Evolutionary conservation across 805 yeast genomes (phyloP).

Genomic region (Priceomyces melissophilus): DNA sequence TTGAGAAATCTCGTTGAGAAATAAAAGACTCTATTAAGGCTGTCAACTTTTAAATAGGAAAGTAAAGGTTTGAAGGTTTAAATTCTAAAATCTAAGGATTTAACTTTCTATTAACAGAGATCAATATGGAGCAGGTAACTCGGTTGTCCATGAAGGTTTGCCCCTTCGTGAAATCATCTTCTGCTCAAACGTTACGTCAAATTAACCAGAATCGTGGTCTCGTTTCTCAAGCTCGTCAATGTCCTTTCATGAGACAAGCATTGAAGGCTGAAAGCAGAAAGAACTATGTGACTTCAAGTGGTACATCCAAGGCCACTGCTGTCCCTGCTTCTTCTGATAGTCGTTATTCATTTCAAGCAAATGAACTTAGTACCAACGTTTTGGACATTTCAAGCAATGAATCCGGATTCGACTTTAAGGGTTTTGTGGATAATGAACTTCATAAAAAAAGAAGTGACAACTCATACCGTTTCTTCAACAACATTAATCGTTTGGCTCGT

Average conservation of each 20-base stretch:
- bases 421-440: constrained; percentile 64
- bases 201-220: constrained; percentile 47
- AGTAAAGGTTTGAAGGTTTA: too few species aligned
- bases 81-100: too few species aligned
- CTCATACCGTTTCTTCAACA: constrained; percentile 94
- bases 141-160: constrained; percentile 76
- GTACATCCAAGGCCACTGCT: constrained; percentile 44
- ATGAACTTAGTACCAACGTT: constrained; percentile 17
- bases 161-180: constrained; percentile 71
- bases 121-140: constrained; percentile 70
- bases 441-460: constrained; percentile 77
- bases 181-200: constrained; percentile 57
- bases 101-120: too few species aligned
- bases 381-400: constrained; percentile 44
- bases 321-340: constrained; percentile 32
- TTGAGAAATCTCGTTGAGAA: too few species aligned
- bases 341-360: constrained; percentile 29
- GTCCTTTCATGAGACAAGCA: constrained; percentile 93
- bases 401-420: constrained; percentile 63
- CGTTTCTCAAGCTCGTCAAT: constrained; percentile 59
- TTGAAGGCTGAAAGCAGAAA: constrained; percentile 42
- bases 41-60: too few species aligned
- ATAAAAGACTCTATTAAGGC: too few species aligned
- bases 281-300: constrained; percentile 46
- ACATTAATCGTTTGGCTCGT: constrained; percentile 90